Conservation (phyloP, 768 basidiomycete genomes). For the Ramaria sp. region DNA sequence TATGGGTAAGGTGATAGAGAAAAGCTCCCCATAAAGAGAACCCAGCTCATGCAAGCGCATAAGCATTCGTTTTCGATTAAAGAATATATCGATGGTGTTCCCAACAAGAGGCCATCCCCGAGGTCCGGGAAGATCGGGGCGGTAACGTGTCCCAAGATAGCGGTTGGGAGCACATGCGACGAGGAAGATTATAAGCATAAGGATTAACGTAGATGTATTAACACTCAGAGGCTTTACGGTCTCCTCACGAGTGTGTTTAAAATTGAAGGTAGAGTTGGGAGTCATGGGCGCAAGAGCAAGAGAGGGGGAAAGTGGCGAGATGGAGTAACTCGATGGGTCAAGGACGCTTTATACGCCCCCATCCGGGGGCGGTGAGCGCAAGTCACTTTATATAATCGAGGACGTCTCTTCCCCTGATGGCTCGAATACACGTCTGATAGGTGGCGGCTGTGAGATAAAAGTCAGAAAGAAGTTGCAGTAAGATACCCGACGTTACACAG, state of each 20-base stretch:
- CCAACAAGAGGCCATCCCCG: slow-evolving; percentile 9
- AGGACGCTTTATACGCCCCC: not conserved
- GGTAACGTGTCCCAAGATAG: not conserved
- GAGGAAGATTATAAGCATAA: not conserved
- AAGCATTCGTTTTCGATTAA: slow-evolving; percentile 5
- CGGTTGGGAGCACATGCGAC: not conserved
- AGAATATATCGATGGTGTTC: slow-evolving; percentile 8
- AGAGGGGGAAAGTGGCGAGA: not conserved
- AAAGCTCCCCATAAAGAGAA: slow-evolving; percentile 10
- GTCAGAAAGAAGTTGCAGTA: not conserved
- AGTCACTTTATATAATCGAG: not conserved
- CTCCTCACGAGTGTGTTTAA: not conserved
- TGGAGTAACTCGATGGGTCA: no score
- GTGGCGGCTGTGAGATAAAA: not conserved
- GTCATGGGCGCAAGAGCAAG: not conserved
- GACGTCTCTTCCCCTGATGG: not conserved
- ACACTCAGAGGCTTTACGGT: not conserved
- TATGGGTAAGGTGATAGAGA: slow-evolving; percentile 12
- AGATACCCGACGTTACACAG: not conserved
- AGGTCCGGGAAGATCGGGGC: slow-evolving; percentile 9
- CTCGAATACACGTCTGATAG: not conserved
- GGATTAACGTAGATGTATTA: not conserved
- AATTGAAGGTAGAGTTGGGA: not conserved
- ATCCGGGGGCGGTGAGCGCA: not conserved
- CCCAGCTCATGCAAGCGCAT: not conserved